Evolutionary conservation across 495 filamentous ascomycete species (phyloP).

Genomic region (Lichenothelia convexa): DNA sequence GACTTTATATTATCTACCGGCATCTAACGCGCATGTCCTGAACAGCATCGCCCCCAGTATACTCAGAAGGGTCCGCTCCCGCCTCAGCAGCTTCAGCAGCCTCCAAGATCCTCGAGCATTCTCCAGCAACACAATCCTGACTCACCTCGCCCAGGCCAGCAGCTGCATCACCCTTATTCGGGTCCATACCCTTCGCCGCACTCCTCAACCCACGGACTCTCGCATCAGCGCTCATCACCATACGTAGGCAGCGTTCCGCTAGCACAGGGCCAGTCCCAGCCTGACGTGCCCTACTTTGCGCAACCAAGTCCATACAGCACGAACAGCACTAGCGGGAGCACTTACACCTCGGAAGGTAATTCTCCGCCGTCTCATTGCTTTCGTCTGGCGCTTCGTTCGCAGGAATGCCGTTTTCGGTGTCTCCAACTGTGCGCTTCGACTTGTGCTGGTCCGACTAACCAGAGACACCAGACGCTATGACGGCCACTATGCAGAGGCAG

Average conservation of each 20-base stretch:
- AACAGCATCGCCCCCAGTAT: slow-evolving; percentile 22
- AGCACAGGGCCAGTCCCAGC: slow-evolving; percentile 14
- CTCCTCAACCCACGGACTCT: slow-evolving; percentile 17
- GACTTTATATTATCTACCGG: no score
- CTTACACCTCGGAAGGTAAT: slow-evolving; percentile 18
- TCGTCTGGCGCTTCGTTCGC: background rate
- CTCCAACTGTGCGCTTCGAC: background rate
- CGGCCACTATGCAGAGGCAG: slow-evolving; percentile 67
- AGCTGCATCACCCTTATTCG: slow-evolving; percentile 14
- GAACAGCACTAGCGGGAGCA: slow-evolving; percentile 22
- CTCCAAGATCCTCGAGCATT: slow-evolving; percentile 15
- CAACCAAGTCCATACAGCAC: slow-evolving; percentile 25
- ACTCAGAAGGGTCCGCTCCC: slow-evolving; percentile 22
- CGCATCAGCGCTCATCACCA: slow-evolving; percentile 22
- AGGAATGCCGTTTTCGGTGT: background rate
- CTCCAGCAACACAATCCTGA: slow-evolving; percentile 21
- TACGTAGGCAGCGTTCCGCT: slow-evolving; percentile 20
- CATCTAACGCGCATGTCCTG: slow-evolving; percentile 9
- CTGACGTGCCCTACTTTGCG: slow-evolving; percentile 21
- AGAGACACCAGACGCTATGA: slow-evolving; percentile 90
- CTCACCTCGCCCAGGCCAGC: slow-evolving; percentile 20
- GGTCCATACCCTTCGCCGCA: slow-evolving; percentile 24
- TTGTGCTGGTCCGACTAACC: background rate
- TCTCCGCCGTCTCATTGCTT: no score
- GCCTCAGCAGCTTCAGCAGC: slow-evolving; percentile 21